Conservation (phyloP, 192 early-diverging fungal genomes). For the Backusella liffmaniae region DNA sequence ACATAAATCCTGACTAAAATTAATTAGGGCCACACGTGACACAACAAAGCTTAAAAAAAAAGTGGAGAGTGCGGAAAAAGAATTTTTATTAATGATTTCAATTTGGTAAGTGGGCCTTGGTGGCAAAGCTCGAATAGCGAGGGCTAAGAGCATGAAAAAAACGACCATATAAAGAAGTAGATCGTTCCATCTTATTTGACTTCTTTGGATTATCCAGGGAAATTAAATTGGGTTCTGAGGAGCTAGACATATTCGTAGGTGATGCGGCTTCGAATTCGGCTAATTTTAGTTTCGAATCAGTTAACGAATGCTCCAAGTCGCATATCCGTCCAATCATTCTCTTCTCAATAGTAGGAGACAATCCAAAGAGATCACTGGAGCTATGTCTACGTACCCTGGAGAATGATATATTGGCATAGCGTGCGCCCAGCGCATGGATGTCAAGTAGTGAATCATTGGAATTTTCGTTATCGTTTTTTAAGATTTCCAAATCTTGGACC, state of each 20-base stretch:
- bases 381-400: background rate
- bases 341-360: constrained; percentile 1
- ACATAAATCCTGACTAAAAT: constrained; percentile 6
- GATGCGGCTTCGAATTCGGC: constrained; percentile 15
- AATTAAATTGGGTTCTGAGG: background rate
- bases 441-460: background rate
- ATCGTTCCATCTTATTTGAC: background rate
- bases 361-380: background rate
- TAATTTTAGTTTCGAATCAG: constrained; percentile 15
- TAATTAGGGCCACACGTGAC: background rate
- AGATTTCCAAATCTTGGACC: background rate
- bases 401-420: background rate
- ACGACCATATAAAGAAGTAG: constrained; percentile 16
- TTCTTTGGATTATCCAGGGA: background rate
- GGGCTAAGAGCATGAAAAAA: constrained; percentile 13
- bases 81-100: background rate
- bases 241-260: background rate
- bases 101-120: background rate
- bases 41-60: background rate
- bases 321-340: background rate
- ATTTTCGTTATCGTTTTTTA: background rate
- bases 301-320: constrained; percentile 16
- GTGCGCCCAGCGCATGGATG: background rate
- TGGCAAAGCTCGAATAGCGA: constrained; percentile 7
- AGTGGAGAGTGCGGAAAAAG: background rate